phyloP scores from a whole-genome alignment of 176 grass and related monocot species.

The Bonia amplexicaulis region DNA sequence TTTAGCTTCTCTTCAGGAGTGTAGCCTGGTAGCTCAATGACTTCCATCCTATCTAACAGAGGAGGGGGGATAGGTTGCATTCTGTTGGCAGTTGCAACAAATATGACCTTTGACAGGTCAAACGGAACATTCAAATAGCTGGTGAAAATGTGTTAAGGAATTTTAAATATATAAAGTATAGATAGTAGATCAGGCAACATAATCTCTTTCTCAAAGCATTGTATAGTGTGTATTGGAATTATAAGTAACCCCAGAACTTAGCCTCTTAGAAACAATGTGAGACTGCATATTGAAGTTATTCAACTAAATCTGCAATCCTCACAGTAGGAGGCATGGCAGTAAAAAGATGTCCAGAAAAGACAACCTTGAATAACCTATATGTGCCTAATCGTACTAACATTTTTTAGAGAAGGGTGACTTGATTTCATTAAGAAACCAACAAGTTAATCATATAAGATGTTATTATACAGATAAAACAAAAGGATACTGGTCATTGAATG shows the following conservation, averaged over 20 bases:
- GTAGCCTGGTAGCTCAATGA: slow-evolving; percentile 97
- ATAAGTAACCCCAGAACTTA: not conserved
- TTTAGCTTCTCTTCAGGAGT: slow-evolving; percentile 96
- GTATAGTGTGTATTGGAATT: not conserved
- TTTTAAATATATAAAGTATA: slow-evolving; percentile 4
- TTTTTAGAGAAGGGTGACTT: not conserved
- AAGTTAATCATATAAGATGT: slow-evolving; percentile 15
- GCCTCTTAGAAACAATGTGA: not conserved
- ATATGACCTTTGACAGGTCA: slow-evolving; percentile 94
- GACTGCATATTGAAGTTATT: slow-evolving; percentile 5
- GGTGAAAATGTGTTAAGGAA: slow-evolving; percentile 53
- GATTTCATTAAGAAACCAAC: not conserved
- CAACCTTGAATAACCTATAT: not conserved
- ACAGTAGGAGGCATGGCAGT: not conserved
- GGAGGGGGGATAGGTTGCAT: slow-evolving; percentile 89
- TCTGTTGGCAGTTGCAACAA: slow-evolving; percentile 95
- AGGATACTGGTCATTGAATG: slow-evolving; percentile 99
- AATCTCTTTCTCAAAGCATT: slow-evolving; percentile 4
- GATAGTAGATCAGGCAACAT: not conserved
- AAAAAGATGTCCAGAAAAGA: not conserved
- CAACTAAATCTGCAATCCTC: not conserved
- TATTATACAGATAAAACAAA: slow-evolving; percentile 25
- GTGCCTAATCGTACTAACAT: not conserved
- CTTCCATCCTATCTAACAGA: slow-evolving; percentile 94
- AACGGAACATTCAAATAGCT: slow-evolving; percentile 99